phyloP scores from a whole-genome alignment of 2,329 filamentous ascomycete genomes.

The Penicillium brasilianum region DNA sequence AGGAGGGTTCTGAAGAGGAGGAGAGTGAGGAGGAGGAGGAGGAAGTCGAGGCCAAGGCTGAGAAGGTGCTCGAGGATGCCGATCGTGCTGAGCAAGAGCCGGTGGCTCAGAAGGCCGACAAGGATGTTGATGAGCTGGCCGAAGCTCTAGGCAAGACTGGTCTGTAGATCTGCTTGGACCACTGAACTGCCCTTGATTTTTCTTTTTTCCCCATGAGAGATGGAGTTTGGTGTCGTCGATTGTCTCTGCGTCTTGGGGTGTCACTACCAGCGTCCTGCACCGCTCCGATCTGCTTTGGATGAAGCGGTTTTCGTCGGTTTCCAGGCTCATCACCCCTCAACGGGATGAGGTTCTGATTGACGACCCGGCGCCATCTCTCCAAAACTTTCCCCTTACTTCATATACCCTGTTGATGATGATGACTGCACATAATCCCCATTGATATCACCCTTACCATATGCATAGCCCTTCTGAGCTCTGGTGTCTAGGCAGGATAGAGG shows the following conservation, averaged over 20 bases:
- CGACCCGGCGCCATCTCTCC: constrained; percentile 25
- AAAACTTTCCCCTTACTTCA: constrained; percentile 27
- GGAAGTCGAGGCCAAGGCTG: constrained; percentile 57
- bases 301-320: neutral
- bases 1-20: constrained; percentile 70
- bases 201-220: constrained; percentile 6
- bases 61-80: constrained; percentile 72
- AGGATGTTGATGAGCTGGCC: constrained; percentile 81
- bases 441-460: constrained; percentile 26
- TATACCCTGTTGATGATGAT: constrained; percentile 34
- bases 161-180: constrained; percentile 29
- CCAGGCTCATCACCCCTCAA: neutral
- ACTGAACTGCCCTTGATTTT: constrained; percentile 11
- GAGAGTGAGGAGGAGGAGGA: constrained; percentile 69
- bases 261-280: neutral
- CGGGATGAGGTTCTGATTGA: constrained; percentile 26
- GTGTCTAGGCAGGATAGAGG: constrained; percentile 23
- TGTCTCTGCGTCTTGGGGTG: neutral
- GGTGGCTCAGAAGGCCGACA: constrained; percentile 73
- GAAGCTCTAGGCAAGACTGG: constrained; percentile 74
- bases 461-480: constrained; percentile 25
- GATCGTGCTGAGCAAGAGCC: constrained; percentile 63
- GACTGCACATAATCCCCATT: constrained; percentile 32
- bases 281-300: neutral
- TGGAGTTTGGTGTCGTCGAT: constrained; percentile 10